These are phyloP conservation scores for Hypoxylon sp. DNA, from an alignment of 2,329 filamentous ascomycete species.

Conservation along the genomic window DNA sequence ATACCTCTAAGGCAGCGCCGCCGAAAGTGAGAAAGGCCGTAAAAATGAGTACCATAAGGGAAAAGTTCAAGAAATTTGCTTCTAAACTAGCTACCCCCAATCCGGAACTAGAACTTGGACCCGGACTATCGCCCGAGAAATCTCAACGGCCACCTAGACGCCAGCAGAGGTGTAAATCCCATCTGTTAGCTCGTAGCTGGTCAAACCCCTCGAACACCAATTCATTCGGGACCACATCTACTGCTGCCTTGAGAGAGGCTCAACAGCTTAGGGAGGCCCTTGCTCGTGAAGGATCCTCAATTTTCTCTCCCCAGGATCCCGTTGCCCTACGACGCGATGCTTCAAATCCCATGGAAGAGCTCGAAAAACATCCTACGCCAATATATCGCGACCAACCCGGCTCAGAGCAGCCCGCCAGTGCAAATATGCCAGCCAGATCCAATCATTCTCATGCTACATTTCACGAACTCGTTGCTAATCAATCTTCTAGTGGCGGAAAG, in stretches of 20 bases:
- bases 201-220: background rate
- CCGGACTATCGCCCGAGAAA: background rate
- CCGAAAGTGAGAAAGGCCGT: background rate
- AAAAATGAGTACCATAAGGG: background rate
- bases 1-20: background rate
- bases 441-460: constrained; percentile 7
- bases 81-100: background rate
- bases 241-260: background rate
- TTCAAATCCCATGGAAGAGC: background rate
- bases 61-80: constrained; percentile 2
- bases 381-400: background rate
- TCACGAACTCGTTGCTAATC: constrained; percentile 48
- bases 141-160: background rate
- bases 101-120: background rate
- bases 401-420: constrained; percentile 4
- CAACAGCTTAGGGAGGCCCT: background rate
- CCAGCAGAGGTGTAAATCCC: background rate
- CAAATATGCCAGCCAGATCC: constrained; percentile 17
- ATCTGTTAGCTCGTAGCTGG: background rate
- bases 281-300: background rate
- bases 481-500: constrained; percentile 62
- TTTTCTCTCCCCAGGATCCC: background rate
- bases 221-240: background rate
- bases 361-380: background rate
- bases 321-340: background rate